Conservation (phyloP, 768 basidiomycete genomes). For the Pisolithus sp. region DNA sequence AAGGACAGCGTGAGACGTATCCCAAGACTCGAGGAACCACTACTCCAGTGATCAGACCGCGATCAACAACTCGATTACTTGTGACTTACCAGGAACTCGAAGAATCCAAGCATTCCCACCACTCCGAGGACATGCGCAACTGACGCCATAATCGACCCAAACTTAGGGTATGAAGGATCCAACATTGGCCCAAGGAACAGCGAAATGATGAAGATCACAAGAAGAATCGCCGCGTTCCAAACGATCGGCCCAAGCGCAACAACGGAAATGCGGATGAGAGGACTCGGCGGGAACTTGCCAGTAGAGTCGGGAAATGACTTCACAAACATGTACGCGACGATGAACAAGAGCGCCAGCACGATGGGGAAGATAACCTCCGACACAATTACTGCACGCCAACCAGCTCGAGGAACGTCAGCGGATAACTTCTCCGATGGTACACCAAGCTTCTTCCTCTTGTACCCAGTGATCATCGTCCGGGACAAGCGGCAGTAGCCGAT, state of each 20-base stretch:
- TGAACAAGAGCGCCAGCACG: conserved; percentile 78
- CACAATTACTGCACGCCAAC: conserved; percentile 84
- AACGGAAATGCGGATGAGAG: conserved; percentile 88
- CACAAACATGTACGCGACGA: conserved; percentile 88
- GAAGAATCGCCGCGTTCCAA: conserved; percentile 84
- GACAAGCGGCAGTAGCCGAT: conserved; percentile 97
- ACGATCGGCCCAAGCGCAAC: conserved; percentile 93
- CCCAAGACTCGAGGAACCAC: conserved; percentile 95
- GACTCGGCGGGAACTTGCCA: conserved; percentile 66
- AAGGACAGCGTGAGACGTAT: conserved; percentile 86
- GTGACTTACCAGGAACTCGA: conserved; percentile 83
- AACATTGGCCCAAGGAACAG: conserved; percentile 91
- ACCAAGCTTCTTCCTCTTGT: conserved; percentile 96
- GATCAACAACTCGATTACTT: not conserved
- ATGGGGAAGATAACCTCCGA: conserved; percentile 85
- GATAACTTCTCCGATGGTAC: conserved; percentile 97
- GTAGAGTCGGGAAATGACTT: conserved; percentile 71
- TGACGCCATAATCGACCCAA: conserved; percentile 89
- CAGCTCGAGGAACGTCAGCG: conserved; percentile 88
- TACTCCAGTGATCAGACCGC: conserved; percentile 26
- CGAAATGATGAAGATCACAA: conserved; percentile 85
- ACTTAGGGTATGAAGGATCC: conserved; percentile 75
- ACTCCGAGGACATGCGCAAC: conserved; percentile 80
- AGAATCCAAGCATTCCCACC: conserved; percentile 87
- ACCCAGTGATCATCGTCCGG: conserved; percentile 99